Base-by-base conservation (phyloP, 2,329 filamentous ascomycete species). In the Fusarium burgessii region DNA sequence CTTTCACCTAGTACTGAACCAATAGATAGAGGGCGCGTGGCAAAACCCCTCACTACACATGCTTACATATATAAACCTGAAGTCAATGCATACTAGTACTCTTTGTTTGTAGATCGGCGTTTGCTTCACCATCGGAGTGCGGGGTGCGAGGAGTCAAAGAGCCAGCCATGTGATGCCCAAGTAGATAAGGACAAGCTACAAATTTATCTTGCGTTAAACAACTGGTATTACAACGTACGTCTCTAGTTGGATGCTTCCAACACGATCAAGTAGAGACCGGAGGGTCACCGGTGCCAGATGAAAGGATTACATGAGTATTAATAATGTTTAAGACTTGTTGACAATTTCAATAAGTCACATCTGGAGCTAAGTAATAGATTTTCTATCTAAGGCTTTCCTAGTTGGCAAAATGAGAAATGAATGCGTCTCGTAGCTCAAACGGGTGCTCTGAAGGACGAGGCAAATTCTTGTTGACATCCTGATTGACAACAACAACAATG, bases 401-500 rank as follows among this genome's bases (percentile, higher is more conserved):
- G n/a, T 23, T 41, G 12, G 17, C 18, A 38, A 52, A 54, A 25
- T 41, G 35, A 14, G 55, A 52, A 4, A 58, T 27, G 7, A 58
- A 58, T 1, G 27, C n/a, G 10, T 58, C 55, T 9, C 46, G 38
- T 10, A 54, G 27, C 10, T 54, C 46, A 18, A 32, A 41, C 3
- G 55, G 55, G 11, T 36, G 35, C 13, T 58, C 55, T 3, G 55
- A 41, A 4, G 55, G 55, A 11, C 46, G 46, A 3, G 55, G 55
- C 15, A 58, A 18, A n/a, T 52, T n/a, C 46, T 58, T 58, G 1
- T 35, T 25, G 7, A 58, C 55, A 7, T 58, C 55, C 25, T 58
- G 45, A 17, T 58, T 58, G 17, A 58, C 55, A n/a, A 58, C 46
- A 32, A 40, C 57, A 35, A 63, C 55, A 50, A 63, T 60, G 15